Evolutionary conservation across 2,329 filamentous ascomycete species (phyloP).

Genomic region (Aspergillus awamori): DNA sequence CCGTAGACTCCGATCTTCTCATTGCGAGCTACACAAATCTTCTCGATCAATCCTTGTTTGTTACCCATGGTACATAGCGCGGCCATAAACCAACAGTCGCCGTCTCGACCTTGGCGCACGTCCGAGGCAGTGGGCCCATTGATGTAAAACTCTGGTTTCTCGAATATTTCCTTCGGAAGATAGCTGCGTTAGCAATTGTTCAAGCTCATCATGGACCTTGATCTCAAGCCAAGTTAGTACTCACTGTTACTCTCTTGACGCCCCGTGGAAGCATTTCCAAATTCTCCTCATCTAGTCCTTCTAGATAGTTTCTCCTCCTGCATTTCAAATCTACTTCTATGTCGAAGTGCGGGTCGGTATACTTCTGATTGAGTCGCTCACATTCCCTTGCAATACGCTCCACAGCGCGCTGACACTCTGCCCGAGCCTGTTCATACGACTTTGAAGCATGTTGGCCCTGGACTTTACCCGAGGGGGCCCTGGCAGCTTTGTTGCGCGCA

Average conservation of each 20-base stretch:
- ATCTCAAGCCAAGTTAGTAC: conserved; percentile 10
- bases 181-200: conserved; percentile 12
- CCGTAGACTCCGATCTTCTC: conserved; percentile 79
- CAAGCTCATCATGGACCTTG: not conserved
- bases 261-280: conserved; percentile 63
- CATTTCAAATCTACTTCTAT: conserved; percentile 75
- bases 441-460: conserved; percentile 61
- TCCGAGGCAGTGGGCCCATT: conserved; percentile 77
- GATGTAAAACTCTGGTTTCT: conserved; percentile 74
- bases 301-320: conserved; percentile 55
- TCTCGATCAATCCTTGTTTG: conserved; percentile 70
- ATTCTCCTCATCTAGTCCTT: conserved; percentile 46
- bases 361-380: conserved; percentile 78
- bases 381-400: conserved; percentile 65
- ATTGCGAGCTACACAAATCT: conserved; percentile 72
- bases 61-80: conserved; percentile 77
- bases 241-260: conserved; percentile 69
- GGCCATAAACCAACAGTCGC: conserved; percentile 86
- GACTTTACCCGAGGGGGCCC: conserved; percentile 57
- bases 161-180: conserved; percentile 69
- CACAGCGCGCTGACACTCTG: conserved; percentile 66
- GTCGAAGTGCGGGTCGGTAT: conserved; percentile 84
- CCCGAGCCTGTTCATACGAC: conserved; percentile 73
- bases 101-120: conserved; percentile 74
- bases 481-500: conserved; percentile 61